Evolutionary conservation across 805 yeast species (phyloP).

Genomic region (Saturnispora serradocipensis): DNA sequence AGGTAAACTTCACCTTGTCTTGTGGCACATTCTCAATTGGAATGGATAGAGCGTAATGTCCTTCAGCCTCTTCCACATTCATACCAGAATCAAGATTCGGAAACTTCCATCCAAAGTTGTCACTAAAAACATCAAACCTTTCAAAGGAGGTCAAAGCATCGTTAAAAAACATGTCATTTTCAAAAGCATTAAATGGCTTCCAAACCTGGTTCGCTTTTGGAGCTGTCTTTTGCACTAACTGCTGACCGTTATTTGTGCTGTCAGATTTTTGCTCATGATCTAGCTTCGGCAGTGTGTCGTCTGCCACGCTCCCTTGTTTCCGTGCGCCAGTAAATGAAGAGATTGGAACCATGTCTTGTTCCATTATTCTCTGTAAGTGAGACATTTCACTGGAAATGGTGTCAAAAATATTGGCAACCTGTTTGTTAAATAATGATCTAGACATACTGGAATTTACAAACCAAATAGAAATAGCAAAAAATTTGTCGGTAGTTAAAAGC

Average conservation of each 20-base stretch:
- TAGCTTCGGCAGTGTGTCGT: background rate
- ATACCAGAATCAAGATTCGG: background rate
- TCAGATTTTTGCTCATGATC: background rate
- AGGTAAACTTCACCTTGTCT: conserved; percentile 37
- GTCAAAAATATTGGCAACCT: conserved; percentile 37
- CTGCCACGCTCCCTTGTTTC: background rate
- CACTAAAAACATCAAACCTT: background rate
- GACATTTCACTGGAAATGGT: conserved; percentile 35
- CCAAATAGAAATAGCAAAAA: no score
- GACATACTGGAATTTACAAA: background rate
- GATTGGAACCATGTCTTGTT: background rate
- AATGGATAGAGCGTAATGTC: conserved; percentile 32
- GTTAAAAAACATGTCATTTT: conserved; percentile 15
- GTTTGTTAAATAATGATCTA: conserved; percentile 20
- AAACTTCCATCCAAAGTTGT: background rate
- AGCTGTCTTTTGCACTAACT: background rate
- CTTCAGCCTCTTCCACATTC: conserved; percentile 33
- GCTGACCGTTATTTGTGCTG: background rate
- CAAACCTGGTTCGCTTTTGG: conserved; percentile 3
- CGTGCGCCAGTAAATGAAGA: background rate
- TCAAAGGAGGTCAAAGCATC: conserved; percentile 31
- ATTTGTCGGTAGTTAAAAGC: no score
- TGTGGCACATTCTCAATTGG: conserved; percentile 41
- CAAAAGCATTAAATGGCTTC: conserved; percentile 16
- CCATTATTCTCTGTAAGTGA: conserved; percentile 29